phyloP scores from a whole-genome alignment of 306 rosid species.

The Sicyos edulis region DNA sequence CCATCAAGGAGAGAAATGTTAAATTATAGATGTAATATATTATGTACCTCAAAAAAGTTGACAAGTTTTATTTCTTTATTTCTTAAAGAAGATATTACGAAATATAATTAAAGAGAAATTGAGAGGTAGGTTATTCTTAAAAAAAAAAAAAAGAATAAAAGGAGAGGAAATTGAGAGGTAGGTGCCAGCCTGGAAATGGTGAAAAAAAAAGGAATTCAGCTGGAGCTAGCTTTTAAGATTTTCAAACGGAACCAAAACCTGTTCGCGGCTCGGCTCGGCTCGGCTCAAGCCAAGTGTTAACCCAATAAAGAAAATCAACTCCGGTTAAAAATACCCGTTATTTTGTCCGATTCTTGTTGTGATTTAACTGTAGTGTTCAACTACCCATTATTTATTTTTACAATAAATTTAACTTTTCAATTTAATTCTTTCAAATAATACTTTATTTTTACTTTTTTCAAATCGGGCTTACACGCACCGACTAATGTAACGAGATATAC shows the following conservation, averaged over 20 bases:
- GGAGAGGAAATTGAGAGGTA: background rate
- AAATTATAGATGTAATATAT: no score
- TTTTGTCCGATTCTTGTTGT: background rate
- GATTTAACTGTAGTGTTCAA: background rate
- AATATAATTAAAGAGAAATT: no score
- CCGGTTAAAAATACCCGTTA: background rate
- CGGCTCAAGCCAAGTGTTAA: background rate
- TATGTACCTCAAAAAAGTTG: no score
- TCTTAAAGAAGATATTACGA: no score
- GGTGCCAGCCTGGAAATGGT: background rate
- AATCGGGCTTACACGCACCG: no score
- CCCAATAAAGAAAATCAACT: background rate
- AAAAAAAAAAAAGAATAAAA: no score
- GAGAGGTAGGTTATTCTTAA: background rate
- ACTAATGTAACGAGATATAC: no score
- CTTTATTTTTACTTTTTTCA: no score
- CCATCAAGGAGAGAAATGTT: no score
- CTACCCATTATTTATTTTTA: background rate
- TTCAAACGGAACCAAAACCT: background rate
- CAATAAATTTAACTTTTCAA: background rate
- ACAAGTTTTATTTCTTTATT: no score
- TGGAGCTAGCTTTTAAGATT: background rate
- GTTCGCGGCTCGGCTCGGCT: background rate
- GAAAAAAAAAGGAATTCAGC: background rate
- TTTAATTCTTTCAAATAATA: no score